Conservation (phyloP, 371 early-diverging fungal genomes). For the Mortierella sp. region DNA sequence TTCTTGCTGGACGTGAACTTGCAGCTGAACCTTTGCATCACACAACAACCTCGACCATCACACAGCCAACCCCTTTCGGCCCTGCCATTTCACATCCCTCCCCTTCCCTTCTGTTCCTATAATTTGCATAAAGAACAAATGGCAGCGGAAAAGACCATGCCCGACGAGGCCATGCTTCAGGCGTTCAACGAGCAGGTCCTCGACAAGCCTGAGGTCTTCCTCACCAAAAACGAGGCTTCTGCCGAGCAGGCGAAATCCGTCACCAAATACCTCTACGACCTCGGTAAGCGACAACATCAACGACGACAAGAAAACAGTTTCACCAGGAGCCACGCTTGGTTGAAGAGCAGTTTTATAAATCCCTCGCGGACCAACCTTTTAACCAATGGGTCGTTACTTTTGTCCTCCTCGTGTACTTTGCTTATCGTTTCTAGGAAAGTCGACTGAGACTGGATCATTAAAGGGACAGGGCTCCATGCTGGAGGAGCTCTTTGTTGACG, state of each 20-base stretch:
- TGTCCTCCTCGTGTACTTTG: neutral
- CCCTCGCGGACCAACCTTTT: no score
- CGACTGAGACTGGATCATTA: slow-evolving; percentile 42
- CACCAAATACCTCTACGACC: slow-evolving; percentile 58
- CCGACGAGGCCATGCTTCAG: slow-evolving; percentile 50
- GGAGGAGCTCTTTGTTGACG: slow-evolving; percentile 76
- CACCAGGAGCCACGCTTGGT: neutral
- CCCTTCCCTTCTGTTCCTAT: neutral
- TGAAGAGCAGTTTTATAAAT: neutral
- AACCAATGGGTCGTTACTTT: neutral
- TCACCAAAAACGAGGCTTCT: slow-evolving; percentile 36
- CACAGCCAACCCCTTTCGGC: neutral
- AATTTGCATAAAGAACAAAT: slow-evolving; percentile 9
- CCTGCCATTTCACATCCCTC: neutral
- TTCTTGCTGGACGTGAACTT: neutral
- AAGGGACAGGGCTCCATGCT: slow-evolving; percentile 52
- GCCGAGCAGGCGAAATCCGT: slow-evolving; percentile 55
- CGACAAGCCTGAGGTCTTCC: slow-evolving; percentile 56
- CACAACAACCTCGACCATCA: neutral
- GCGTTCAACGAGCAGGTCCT: slow-evolving; percentile 39
- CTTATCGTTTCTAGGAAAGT: slow-evolving; percentile 31
- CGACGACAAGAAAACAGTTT: neutral
- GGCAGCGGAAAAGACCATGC: slow-evolving; percentile 44
- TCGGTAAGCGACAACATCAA: slow-evolving; percentile 31
- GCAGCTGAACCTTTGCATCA: slow-evolving; percentile 6